Base-by-base conservation (phyloP, 306 rosid species). In the Glycine soja region DNA sequence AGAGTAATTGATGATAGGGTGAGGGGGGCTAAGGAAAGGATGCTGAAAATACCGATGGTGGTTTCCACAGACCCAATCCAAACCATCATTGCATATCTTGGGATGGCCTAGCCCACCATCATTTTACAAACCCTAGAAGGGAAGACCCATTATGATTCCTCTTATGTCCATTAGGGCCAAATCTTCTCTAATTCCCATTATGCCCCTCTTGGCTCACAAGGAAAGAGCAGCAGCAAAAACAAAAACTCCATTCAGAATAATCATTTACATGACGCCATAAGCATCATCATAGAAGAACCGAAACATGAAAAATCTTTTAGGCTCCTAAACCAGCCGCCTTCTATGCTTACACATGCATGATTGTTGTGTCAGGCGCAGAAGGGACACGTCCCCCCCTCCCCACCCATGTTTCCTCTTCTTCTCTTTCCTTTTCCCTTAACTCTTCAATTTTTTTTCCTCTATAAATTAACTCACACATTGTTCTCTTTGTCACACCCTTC, bases 51-150 rank as follows among this genome's bases (percentile, higher is more conserved):
- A 76, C 86, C 82, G 85, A 87, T 88, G 91, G 86, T 82, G 87
- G 89, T 88, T 89, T 89, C 68, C 71, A 84, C 77, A 85, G 84
- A 91, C 82, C 97, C 99, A 91, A 95, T 93, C 99, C 97, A 85
- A 86, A 89, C 89, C 94, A 95, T 93, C 94, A 95, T 95, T 93
- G 96, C 98, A 97, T 87, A 95, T 93, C 99, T 93, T 92, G 89
- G 92, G 89, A 89, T 87, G 93, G 89, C 95, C 92, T 94, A 92
- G 95, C 91, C 93, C 92, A 87, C 94, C 95, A 93, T 95, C 98
- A 93, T 95, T 93, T 92, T 91, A 71, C 77, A 90, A 83, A 86
- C 84, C 90, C 91, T 91, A 90, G 84, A 88, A 83, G 81, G 76
- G 76, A 86, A 77, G 79, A 85, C 86, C 92, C 95, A 92, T 90